Evolutionary conservation across 192 early-diverging fungal genomes (phyloP).

Genomic region (Phycomyces blakesleeanus): DNA sequence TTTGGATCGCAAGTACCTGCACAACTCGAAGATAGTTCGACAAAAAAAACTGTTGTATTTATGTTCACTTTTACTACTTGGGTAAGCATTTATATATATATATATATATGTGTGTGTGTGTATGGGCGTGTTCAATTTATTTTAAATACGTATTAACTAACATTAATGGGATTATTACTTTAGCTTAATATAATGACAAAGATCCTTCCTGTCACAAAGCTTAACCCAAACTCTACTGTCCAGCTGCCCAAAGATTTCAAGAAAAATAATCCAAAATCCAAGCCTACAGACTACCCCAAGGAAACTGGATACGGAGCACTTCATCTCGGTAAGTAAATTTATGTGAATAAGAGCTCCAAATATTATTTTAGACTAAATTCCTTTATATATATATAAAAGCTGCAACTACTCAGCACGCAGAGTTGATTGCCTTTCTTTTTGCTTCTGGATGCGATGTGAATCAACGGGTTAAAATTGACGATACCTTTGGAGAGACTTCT

Average conservation of each 20-base stretch:
- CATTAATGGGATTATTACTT: too few species aligned
- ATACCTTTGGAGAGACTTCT: background rate
- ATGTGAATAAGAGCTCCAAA: too few species aligned
- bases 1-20: too few species aligned
- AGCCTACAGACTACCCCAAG: conserved; percentile 13
- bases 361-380: background rate
- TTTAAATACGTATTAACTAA: too few species aligned
- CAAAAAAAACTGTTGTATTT: background rate
- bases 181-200: conserved; percentile 12
- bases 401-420: conserved; percentile 16
- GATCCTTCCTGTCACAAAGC: conserved; percentile 12
- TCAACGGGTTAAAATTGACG: background rate
- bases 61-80: conserved; percentile 11
- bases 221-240: conserved; percentile 14
- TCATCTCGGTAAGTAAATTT: conserved; percentile 30
- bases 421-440: conserved; percentile 23
- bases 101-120: too few species aligned
- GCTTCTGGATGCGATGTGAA: conserved; percentile 21
- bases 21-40: background rate
- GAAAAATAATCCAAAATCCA: conserved; percentile 25
- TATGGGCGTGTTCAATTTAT: too few species aligned
- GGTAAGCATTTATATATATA: conserved; percentile 14
- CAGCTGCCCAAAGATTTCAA: conserved; percentile 22
- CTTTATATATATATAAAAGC: conserved; percentile 10
- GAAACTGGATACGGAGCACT: conserved; percentile 24